These are phyloP conservation scores for Pistacia vera DNA, from an alignment of 345 rosid genomes.

Conservation along the genomic window DNA sequence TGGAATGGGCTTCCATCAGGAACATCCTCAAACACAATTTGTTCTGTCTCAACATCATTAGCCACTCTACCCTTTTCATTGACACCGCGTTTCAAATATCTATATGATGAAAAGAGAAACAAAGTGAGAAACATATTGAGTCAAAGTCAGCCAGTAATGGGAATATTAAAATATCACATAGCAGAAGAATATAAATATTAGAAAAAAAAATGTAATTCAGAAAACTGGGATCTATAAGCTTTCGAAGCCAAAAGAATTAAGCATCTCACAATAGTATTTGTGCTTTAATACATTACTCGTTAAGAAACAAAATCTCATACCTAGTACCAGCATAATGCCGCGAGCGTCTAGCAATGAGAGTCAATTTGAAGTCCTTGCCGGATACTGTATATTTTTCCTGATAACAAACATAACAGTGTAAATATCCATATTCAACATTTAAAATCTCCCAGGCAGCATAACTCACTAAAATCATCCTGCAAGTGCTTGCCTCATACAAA, in stretches of 20 bases:
- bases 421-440: not conserved
- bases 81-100: conserved; percentile 91
- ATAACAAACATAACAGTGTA: conserved; percentile 28
- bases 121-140: conserved; percentile 18
- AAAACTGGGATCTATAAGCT: not conserved
- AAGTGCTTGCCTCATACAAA: conserved; percentile 1
- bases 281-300: not conserved
- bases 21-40: conserved; percentile 81
- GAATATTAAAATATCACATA: not conserved
- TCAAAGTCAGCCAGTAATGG: conserved; percentile 13
- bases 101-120: conserved; percentile 28
- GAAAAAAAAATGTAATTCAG: not conserved
- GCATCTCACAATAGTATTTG: not conserved
- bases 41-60: conserved; percentile 99
- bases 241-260: not conserved
- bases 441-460: conserved; percentile 6
- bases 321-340: conserved; percentile 98
- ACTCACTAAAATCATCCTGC: not conserved
- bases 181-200: not conserved
- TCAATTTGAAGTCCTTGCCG: conserved; percentile 63
- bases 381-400: conserved; percentile 71
- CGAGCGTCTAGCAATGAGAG: conserved; percentile 89
- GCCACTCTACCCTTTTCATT: conserved; percentile 97
- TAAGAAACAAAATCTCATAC: conserved; percentile 32
- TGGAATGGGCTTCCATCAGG: conserved; percentile 58